Conservation (phyloP, 2,329 filamentous ascomycete species). For the Penicillium olsonii region DNA sequence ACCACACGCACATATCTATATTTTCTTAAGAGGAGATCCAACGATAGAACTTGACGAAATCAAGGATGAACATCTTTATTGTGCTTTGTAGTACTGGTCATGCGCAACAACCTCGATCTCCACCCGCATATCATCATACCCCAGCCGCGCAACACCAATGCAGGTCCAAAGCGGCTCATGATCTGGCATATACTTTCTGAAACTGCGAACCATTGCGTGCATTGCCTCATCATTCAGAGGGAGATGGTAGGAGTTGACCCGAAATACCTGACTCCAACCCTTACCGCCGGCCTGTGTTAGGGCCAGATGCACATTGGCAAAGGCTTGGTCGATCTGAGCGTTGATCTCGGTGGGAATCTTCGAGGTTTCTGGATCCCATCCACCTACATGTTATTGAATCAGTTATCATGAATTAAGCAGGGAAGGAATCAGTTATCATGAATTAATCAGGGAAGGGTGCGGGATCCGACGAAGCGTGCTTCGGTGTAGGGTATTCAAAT, state of each 20-base stretch:
- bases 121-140: constrained; percentile 54
- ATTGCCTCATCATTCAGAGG: constrained; percentile 43
- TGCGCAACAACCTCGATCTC: constrained; percentile 61
- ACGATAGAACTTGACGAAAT: too few relatives aligned
- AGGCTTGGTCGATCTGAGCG: constrained; percentile 55
- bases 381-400: constrained; percentile 26
- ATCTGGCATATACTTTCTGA: constrained; percentile 54
- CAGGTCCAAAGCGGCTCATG: constrained; percentile 59
- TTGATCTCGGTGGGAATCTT: constrained; percentile 39
- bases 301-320: constrained; percentile 57
- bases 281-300: constrained; percentile 57
- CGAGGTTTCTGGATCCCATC: constrained; percentile 34
- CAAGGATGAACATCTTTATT: too few relatives aligned
- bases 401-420: too few relatives aligned
- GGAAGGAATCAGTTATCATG: too few relatives aligned
- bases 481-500: too few relatives aligned
- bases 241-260: constrained; percentile 51
- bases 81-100: too few relatives aligned
- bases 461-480: too few relatives aligned
- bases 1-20: too few relatives aligned
- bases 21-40: too few relatives aligned
- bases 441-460: too few relatives aligned
- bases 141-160: constrained; percentile 54
- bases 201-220: constrained; percentile 48
- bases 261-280: constrained; percentile 50